These are phyloP conservation scores for Flagelloscypha sp. DNA, from an alignment of 768 basidiomycete genomes.

Conservation along the genomic window DNA sequence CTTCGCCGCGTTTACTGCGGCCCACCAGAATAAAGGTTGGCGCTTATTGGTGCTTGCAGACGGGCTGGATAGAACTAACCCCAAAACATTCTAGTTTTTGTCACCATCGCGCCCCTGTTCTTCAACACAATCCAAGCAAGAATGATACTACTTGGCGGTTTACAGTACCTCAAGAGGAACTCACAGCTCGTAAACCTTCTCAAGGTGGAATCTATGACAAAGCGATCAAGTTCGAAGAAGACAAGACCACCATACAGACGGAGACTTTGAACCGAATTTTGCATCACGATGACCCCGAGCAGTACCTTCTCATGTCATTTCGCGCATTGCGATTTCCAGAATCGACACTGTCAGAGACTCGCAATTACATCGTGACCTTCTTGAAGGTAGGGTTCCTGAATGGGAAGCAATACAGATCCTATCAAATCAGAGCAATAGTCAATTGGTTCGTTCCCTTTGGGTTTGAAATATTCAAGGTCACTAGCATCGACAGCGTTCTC, in stretches of 20 bases:
- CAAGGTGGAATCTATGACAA: conserved; percentile 30
- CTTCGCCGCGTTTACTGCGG: no score
- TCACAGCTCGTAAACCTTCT: conserved; percentile 21
- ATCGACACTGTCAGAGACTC: conserved; percentile 34
- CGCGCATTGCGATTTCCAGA: conserved; percentile 49
- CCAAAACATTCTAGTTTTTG: no score
- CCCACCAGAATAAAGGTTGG: no score
- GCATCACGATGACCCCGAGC: conserved; percentile 44
- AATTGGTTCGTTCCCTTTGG: conserved; percentile 35
- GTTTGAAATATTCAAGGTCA: background rate
- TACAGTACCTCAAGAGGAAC: conserved; percentile 21
- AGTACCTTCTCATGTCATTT: conserved; percentile 51
- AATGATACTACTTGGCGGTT: conserved; percentile 52
- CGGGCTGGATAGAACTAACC: no score
- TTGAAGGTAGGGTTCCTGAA: conserved; percentile 52
- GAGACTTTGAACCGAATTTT: conserved; percentile 50
- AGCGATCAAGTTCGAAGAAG: conserved; percentile 40
- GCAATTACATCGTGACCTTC: conserved; percentile 50
- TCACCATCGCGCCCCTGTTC: conserved; percentile 26
- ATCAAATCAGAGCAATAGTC: conserved; percentile 67
- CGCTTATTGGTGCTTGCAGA: no score
- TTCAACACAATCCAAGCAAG: conserved; percentile 32
- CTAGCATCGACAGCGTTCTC: conserved; percentile 40
- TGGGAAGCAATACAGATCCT: conserved; percentile 55
- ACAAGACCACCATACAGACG: conserved; percentile 43